A percentile compares a stretch with the other conserved stretches of the same genome.
Evolutionary conservation across 345 rosid species (phyloP).

Genomic region (Firmiana major): DNA sequence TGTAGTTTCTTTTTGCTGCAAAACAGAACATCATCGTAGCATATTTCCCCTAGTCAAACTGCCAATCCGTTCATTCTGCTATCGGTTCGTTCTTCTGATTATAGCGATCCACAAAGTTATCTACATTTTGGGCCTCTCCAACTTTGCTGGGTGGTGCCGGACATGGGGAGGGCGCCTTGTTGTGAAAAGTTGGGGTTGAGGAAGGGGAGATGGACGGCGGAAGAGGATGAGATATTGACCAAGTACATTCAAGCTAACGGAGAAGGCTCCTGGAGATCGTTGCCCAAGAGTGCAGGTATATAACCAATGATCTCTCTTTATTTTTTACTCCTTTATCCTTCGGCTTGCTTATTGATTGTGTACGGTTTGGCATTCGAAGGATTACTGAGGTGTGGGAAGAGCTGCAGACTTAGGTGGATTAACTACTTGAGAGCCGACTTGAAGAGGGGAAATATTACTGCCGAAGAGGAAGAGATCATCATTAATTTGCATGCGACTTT

Average conservation of each 20-base stretch:
- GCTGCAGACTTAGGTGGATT: slow-evolving; percentile 90
- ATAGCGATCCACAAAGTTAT: neutral
- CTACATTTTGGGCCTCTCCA: neutral
- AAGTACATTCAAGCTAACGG: slow-evolving; percentile 53
- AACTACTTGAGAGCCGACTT: slow-evolving; percentile 71
- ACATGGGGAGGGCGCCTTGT: slow-evolving; percentile 74
- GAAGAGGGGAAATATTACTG: slow-evolving; percentile 71
- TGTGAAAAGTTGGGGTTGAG: slow-evolving; percentile 65
- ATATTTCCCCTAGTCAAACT: neutral
- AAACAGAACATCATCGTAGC: neutral
- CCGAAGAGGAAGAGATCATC: slow-evolving; percentile 61
- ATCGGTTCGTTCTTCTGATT: no score
- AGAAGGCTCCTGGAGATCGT: slow-evolving; percentile 66
- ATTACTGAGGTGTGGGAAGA: slow-evolving; percentile 81
- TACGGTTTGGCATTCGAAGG: slow-evolving; percentile 32
- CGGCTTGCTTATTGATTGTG: neutral
- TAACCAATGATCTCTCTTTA: neutral
- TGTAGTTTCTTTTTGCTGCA: neutral
- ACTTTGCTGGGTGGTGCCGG: neutral
- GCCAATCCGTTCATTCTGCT: neutral
- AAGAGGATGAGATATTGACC: slow-evolving; percentile 47
- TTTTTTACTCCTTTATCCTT: no score
- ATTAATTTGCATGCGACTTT: slow-evolving; percentile 57
- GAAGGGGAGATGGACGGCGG: slow-evolving; percentile 62
- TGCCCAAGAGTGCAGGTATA: slow-evolving; percentile 62